phyloP scores from a whole-genome alignment of 306 rosid species.

The Parietaria judaica region DNA sequence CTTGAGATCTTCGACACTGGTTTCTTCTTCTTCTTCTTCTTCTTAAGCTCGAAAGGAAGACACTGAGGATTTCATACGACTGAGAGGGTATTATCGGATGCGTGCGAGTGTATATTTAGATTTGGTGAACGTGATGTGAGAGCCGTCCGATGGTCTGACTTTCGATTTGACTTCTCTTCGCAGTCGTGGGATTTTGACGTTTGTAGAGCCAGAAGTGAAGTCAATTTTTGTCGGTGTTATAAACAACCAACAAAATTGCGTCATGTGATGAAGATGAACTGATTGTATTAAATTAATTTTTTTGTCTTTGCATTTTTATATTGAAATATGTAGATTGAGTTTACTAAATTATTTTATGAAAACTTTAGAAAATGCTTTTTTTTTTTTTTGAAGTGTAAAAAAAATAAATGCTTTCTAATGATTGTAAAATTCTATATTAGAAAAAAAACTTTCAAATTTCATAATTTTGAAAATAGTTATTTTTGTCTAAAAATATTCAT shows the following conservation, averaged over 20 bases:
- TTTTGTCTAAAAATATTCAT: too few species aligned
- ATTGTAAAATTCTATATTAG: too few species aligned
- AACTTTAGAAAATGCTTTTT: too few species aligned
- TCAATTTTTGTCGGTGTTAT: slow-evolving; percentile 15
- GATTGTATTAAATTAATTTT: neutral
- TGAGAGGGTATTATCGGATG: neutral
- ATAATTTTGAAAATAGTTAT: too few species aligned
- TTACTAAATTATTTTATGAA: too few species aligned
- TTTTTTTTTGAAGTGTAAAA: too few species aligned
- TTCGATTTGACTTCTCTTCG: neutral
- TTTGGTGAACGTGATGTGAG: neutral
- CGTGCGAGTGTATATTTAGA: neutral
- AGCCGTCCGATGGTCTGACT: slow-evolving; percentile 6
- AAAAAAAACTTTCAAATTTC: too few species aligned
- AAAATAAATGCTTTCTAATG: too few species aligned
- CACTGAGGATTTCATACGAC: neutral
- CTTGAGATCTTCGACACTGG: slow-evolving; percentile 28
- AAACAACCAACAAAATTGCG: neutral
- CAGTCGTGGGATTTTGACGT: neutral
- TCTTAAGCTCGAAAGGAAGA: neutral
- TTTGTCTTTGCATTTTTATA: neutral
- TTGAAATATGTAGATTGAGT: too few species aligned
- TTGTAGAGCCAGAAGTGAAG: neutral
- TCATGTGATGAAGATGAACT: too few species aligned
- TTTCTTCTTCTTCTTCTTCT: neutral